A percentile compares a stretch with the other conserved stretches of the same genome.
Evolutionary conservation across 78 protist species (phyloP).

Genomic region (Dictyostelium firmibasis): DNA sequence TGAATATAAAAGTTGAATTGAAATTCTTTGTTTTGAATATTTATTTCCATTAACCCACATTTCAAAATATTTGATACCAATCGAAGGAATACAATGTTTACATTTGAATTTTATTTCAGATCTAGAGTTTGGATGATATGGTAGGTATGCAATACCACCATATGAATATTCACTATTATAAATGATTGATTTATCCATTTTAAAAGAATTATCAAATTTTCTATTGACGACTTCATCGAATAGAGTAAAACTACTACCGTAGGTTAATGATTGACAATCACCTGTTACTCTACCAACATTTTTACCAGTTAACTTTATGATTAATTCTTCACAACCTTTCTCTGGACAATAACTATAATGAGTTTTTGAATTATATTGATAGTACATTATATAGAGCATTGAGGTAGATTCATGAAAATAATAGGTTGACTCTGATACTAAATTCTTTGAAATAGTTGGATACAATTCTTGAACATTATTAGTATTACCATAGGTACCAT

Average conservation of each 20-base stretch:
- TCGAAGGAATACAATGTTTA: neutral
- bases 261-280: slow-evolving; percentile 1
- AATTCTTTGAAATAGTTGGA: neutral
- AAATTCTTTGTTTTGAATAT: neutral
- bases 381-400: neutral
- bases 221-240: neutral
- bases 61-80: slow-evolving; percentile 20
- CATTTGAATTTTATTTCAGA: neutral
- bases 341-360: neutral
- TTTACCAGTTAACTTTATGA: neutral
- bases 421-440: neutral
- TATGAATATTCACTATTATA: neutral
- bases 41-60: slow-evolving; percentile 9
- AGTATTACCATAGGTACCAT: neutral
- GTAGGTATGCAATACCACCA: neutral
- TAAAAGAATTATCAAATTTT: neutral
- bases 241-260: neutral
- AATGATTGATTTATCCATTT: neutral
- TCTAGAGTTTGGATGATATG: neutral
- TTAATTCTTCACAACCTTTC: slow-evolving; percentile 25
- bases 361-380: neutral
- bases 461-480: neutral
- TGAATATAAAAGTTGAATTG: neutral
- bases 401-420: neutral
- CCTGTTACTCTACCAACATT: slow-evolving; percentile 1